Conservation (phyloP, 495 filamentous ascomycete genomes). For the Thermothielavioides terrestris region DNA sequence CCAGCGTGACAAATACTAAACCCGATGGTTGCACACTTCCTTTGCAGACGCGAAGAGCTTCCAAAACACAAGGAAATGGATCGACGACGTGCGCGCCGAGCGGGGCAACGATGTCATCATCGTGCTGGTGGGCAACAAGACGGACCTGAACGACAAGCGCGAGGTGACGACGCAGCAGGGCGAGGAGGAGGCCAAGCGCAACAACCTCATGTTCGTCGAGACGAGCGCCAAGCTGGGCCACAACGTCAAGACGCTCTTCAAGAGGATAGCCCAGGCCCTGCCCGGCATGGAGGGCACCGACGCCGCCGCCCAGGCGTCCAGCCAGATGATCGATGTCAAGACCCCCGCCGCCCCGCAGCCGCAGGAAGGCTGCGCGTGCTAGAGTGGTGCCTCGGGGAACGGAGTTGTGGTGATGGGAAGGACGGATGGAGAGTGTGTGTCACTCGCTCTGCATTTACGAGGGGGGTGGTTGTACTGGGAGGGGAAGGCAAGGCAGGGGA, state of each 20-base stretch:
- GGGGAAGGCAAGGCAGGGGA: too few species aligned
- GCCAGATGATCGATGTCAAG: constrained; percentile 89
- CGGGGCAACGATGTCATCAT: constrained; percentile 97
- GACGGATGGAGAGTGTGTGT: neutral
- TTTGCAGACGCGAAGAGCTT: constrained; percentile 80
- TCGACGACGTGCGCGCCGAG: constrained; percentile 94
- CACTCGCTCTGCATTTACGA: too few species aligned
- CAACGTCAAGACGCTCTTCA: constrained; percentile 95
- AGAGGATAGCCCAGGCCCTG: constrained; percentile 92
- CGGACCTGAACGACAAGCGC: constrained; percentile 92
- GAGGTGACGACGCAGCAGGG: constrained; percentile 92
- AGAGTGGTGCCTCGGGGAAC: constrained; percentile 4
- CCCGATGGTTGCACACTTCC: too few species aligned
- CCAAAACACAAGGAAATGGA: constrained; percentile 97
- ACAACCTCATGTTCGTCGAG: constrained; percentile 95
- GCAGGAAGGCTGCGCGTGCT: constrained; percentile 81
- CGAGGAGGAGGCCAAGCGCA: constrained; percentile 97
- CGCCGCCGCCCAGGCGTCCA: constrained; percentile 51
- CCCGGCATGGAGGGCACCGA: constrained; percentile 93
- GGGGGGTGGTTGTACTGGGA: too few species aligned
- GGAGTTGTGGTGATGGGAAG: neutral
- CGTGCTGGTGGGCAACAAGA: constrained; percentile 97
- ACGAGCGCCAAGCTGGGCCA: constrained; percentile 97
- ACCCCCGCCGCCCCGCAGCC: constrained; percentile 58
- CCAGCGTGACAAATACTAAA: constrained; percentile 9